These are phyloP conservation scores for Friedmanniomyces endolithicus DNA, from an alignment of 495 filamentous ascomycete genomes.

Conservation along the genomic window DNA sequence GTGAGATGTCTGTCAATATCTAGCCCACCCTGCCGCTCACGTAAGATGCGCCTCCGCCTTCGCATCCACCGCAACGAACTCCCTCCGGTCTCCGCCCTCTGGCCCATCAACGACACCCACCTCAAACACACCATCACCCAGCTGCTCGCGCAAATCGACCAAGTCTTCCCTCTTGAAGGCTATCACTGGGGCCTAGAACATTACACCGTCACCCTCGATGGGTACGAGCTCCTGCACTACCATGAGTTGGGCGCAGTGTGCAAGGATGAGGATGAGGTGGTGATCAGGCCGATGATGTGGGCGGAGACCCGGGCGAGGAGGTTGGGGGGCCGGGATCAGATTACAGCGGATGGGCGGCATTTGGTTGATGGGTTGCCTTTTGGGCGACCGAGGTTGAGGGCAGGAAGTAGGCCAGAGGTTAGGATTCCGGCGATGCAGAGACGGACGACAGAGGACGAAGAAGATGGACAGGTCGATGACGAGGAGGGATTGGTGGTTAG, in stretches of 20 bases:
- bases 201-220: slow-evolving; percentile 73
- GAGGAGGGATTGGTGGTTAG: too few species aligned
- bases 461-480: slow-evolving; percentile 4
- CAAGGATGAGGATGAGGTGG: slow-evolving; percentile 72
- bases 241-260: slow-evolving; percentile 56
- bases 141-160: slow-evolving; percentile 71
- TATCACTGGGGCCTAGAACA: slow-evolving; percentile 81
- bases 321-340: slow-evolving; percentile 72
- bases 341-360: slow-evolving; percentile 65
- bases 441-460: slow-evolving; percentile 4
- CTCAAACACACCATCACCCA: slow-evolving; percentile 53
- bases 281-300: slow-evolving; percentile 72
- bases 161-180: slow-evolving; percentile 72
- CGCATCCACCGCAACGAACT: slow-evolving; percentile 69
- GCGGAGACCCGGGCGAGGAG: slow-evolving; percentile 62
- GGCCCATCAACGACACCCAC: slow-evolving; percentile 41
- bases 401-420: slow-evolving; percentile 46
- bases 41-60: slow-evolving; percentile 65
- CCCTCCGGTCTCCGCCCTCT: slow-evolving; percentile 63
- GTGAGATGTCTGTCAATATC: neutral
- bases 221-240: slow-evolving; percentile 86
- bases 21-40: neutral
- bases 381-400: slow-evolving; percentile 56
- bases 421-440: slow-evolving; percentile 15
- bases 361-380: slow-evolving; percentile 84